A percentile compares a stretch with the other conserved stretches of the same genome.
Evolutionary conservation across 805 yeast genomes (phyloP).

Genomic region (Wickerhamomyces rabaulensis): DNA sequence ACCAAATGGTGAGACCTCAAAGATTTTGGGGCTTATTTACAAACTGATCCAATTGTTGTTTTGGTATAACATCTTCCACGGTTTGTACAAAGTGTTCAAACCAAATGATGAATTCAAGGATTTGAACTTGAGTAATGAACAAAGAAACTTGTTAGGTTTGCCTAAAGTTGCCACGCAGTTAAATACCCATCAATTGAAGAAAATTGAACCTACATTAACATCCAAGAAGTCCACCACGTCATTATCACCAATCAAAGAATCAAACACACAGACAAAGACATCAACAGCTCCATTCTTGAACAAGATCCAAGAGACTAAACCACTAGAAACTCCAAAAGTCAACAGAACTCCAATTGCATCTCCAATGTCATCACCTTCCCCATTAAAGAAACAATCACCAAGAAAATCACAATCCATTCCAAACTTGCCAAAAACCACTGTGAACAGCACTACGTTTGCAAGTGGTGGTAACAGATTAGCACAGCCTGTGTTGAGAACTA

Average conservation of each 20-base stretch:
- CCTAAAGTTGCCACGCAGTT: slow-evolving; percentile 3
- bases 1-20: background rate
- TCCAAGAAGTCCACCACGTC: background rate
- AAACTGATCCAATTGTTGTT: slow-evolving; percentile 23
- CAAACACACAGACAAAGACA: background rate
- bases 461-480: background rate
- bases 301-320: background rate
- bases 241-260: slow-evolving; percentile 6
- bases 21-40: background rate
- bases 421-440: background rate
- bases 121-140: slow-evolving; percentile 26
- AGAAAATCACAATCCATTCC: slow-evolving; percentile 18
- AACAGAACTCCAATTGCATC: slow-evolving; percentile 23
- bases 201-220: background rate
- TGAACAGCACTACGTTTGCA: background rate
- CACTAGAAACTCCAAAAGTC: background rate
- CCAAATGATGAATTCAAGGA: slow-evolving; percentile 28
- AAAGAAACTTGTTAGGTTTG: slow-evolving; percentile 31
- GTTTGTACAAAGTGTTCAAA: slow-evolving; percentile 27
- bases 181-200: background rate
- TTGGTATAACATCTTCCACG: slow-evolving; percentile 25
- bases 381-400: slow-evolving; percentile 15
- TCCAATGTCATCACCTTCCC: slow-evolving; percentile 24
- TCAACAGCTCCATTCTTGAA: background rate
- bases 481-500: background rate